phyloP scores from a whole-genome alignment of 2,329 filamentous ascomycete species.

The Colletotrichum sp. region DNA sequence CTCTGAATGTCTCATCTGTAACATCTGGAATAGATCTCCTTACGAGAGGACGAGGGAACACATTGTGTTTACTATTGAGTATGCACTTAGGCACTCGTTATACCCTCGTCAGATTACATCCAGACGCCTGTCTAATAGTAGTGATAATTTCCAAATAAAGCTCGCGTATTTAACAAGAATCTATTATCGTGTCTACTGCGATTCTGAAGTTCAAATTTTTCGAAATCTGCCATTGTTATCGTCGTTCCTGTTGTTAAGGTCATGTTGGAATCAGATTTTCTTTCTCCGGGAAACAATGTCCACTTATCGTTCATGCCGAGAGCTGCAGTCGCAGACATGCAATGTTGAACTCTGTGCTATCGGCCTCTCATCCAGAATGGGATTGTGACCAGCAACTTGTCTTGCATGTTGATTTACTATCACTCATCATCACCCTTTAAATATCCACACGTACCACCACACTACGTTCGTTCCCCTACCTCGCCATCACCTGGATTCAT shows the following conservation, averaged over 20 bases:
- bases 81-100: background rate
- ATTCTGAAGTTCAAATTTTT: background rate
- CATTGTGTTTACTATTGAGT: fast-evolving
- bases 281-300: background rate
- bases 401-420: background rate
- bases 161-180: background rate
- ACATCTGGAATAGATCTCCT: background rate
- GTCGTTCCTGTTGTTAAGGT: background rate
- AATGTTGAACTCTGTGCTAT: background rate
- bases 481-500: background rate
- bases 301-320: background rate
- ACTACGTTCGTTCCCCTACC: background rate
- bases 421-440: background rate
- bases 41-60: background rate
- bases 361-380: background rate
- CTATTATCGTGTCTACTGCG: background rate
- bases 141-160: background rate
- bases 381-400: background rate
- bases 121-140: background rate
- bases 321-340: background rate
- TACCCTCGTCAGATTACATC: background rate
- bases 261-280: background rate
- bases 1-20: background rate
- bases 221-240: fast-evolving
- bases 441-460: background rate